These are phyloP conservation scores for Entonaema liquescens DNA, from an alignment of 495 filamentous ascomycete species.

Conservation along the genomic window DNA sequence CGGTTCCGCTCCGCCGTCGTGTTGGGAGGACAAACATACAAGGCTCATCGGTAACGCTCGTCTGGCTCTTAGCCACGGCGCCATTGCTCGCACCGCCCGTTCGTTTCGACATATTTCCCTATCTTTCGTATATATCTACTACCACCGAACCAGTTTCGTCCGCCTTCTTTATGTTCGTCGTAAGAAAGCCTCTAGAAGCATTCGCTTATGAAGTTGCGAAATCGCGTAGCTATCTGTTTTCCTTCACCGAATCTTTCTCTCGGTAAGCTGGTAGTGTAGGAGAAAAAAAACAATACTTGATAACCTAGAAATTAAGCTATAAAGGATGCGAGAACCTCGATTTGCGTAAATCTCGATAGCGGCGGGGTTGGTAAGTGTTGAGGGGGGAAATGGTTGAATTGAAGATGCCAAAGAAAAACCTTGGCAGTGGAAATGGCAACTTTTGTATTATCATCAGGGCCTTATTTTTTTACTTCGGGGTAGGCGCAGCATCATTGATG, in stretches of 20 bases:
- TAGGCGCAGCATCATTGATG: conserved; percentile 43
- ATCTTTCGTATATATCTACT: not conserved
- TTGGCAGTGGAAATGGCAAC: not conserved
- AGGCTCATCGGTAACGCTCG: conserved; percentile 37
- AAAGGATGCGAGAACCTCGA: not conserved
- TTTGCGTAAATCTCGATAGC: not conserved
- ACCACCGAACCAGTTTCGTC: not conserved
- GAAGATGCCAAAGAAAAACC: not conserved
- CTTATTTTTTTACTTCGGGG: conserved; percentile 16
- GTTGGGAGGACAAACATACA: conserved; percentile 43
- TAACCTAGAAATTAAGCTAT: not conserved
- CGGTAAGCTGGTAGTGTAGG: not conserved
- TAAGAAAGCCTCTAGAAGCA: not conserved
- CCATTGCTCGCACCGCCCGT: conserved; percentile 53
- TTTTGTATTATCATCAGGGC: not conserved
- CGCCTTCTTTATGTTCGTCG: not conserved
- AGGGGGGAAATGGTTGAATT: not conserved
- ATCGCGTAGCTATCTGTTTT: not conserved
- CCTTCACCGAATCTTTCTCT: not conserved
- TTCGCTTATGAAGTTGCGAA: not conserved
- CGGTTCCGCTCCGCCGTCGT: too few relatives aligned
- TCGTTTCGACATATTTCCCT: conserved; percentile 59
- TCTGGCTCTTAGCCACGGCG: conserved; percentile 45
- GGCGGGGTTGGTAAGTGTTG: not conserved
- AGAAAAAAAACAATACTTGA: not conserved